These are phyloP conservation scores for Trichoderma atrobrunneum DNA, from an alignment of 2,329 filamentous ascomycete genomes.

Conservation along the genomic window DNA sequence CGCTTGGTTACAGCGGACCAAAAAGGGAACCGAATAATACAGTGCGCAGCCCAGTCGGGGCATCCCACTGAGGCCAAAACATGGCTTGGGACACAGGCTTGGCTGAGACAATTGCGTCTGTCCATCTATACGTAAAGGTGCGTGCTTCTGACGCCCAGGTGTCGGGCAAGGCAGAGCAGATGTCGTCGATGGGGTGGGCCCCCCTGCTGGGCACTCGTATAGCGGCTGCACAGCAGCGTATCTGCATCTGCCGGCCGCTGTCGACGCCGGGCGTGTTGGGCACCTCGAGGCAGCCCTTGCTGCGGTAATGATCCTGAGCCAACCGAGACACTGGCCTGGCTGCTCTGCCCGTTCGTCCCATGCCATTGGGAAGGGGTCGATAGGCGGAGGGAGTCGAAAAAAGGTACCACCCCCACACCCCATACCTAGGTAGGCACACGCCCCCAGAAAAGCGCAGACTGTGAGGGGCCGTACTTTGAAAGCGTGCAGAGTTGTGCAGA, in stretches of 20 bases:
- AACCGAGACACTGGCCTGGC: slow-evolving; percentile 12
- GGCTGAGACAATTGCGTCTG: slow-evolving; percentile 12
- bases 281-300: neutral
- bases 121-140: neutral
- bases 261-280: neutral
- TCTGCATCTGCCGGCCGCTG: slow-evolving; percentile 3
- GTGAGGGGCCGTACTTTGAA: slow-evolving; percentile 13
- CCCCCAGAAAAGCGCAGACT: neutral
- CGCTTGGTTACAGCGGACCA: slow-evolving; percentile 7
- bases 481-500: slow-evolving; percentile 9
- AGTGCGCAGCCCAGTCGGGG: slow-evolving; percentile 14
- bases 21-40: slow-evolving; percentile 21
- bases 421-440: neutral
- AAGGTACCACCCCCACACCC: slow-evolving; percentile 15
- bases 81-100: neutral
- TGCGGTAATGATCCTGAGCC: neutral
- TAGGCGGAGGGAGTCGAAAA: neutral
- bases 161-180: neutral
- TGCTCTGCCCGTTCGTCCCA: slow-evolving; percentile 2
- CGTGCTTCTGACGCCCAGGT: neutral
- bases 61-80: neutral
- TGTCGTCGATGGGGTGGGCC: neutral
- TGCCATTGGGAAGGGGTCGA: slow-evolving; percentile 13
- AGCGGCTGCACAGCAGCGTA: neutral
- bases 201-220: neutral